Base-by-base conservation (phyloP, 2,329 filamentous ascomycete genomes). In the Aspergillus thermomutatus region DNA sequence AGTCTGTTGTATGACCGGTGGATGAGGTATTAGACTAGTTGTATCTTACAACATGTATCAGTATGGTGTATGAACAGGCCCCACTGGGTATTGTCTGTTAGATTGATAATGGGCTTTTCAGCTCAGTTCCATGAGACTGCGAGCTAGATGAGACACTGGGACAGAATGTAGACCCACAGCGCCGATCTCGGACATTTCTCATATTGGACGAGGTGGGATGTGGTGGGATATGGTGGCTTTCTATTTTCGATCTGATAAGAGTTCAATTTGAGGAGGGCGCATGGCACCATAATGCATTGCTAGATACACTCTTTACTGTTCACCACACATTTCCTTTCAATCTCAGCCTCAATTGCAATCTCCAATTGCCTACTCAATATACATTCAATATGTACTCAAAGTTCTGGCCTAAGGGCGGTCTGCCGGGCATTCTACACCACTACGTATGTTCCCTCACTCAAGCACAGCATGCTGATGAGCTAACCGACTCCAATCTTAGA, bases 391-490 rank as follows among this genome's bases (percentile, higher is more conserved):
- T 72, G 69, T 69, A 69, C 51, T 72, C 70, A 19, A 72, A 72
- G 46, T 72, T 72, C 61, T 72, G 70, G 69, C 70, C 70, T 6
- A 69, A 71, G 27, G 70, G 70, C 3, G 70, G 70, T n/a, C 60
- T 72, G 4, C 69, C 69, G 2, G 72, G 72, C 4, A 68, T 73
- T 41, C 55, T 75, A 1, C 72, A 75, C 51, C 70, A 73, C 53
- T 75, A 72, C 59, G 73, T 74, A 64, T 21, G 71, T 64, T 31
- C 6, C 17, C 47, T 28, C 14, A n/a, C 37, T n/a, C 4, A 14
- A 7, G 9, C n/a, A 17, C 40, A 34, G 49, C 3, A 14, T 23
- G 14, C 17, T 19, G 3, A 9, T 9, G 41, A 49, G 2, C 25
- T 23, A 37, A 46, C 56, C 60, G 37, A 59, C 52, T 69, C 67